A percentile compares a stretch with the other conserved stretches of the same genome.
Evolutionary conservation across 805 yeast species (phyloP).

Genomic region (Ogataea henricii): DNA sequence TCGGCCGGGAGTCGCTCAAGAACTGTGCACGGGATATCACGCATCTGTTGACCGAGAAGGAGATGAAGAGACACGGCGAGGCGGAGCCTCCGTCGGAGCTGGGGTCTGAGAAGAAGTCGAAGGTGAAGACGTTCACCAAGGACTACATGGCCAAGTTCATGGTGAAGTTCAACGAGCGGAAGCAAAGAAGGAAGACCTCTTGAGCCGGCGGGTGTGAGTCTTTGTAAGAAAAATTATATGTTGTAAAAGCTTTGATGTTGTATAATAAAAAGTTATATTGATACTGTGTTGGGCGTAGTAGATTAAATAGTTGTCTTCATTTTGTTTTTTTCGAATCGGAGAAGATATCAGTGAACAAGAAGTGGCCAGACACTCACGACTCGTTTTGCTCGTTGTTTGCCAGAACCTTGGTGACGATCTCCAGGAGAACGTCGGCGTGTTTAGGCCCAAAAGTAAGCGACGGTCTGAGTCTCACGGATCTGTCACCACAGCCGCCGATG

Average conservation of each 20-base stretch:
- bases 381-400: too few relatives aligned
- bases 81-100: constrained; percentile 55
- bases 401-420: constrained; percentile 38
- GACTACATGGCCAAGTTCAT: constrained; percentile 69
- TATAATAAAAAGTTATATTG: constrained; percentile 4
- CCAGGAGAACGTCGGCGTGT: constrained; percentile 60
- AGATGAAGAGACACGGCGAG: constrained; percentile 47
- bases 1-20: constrained; percentile 75
- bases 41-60: constrained; percentile 66
- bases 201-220: background rate
- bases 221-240: background rate
- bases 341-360: too few relatives aligned
- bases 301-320: too few relatives aligned
- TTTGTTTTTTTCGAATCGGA: too few relatives aligned
- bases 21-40: constrained; percentile 80
- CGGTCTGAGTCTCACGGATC: constrained; percentile 64
- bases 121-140: constrained; percentile 64
- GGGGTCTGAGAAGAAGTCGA: constrained; percentile 63
- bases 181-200: constrained; percentile 12
- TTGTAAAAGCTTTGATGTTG: constrained; percentile 6
- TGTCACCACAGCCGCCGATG: constrained; percentile 68
- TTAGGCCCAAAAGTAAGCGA: constrained; percentile 59
- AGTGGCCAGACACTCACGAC: too few relatives aligned
- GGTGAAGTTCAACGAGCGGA: constrained; percentile 43
- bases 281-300: too few relatives aligned